These are phyloP conservation scores for Cladosporium cucumerinum DNA, from an alignment of 2,329 filamentous ascomycete species.

Conservation along the genomic window DNA sequence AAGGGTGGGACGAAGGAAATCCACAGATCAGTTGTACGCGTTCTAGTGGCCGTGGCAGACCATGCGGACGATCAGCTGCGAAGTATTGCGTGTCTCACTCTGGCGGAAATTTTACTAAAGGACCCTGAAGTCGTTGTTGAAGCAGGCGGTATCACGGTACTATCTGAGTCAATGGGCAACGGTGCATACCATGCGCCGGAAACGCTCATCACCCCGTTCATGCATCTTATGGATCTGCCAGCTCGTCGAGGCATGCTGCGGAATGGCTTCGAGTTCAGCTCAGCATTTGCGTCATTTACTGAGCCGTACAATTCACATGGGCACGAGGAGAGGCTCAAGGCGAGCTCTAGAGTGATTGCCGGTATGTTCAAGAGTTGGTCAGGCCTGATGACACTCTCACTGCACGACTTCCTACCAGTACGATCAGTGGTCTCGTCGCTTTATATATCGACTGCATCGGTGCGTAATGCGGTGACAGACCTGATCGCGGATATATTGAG, in stretches of 20 bases:
- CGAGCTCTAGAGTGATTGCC: constrained; percentile 90
- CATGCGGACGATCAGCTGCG: constrained; percentile 80
- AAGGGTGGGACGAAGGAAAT: constrained; percentile 88
- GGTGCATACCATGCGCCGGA: constrained; percentile 91
- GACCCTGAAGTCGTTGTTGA: constrained; percentile 78
- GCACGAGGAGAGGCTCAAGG: constrained; percentile 67
- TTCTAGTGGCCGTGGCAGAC: constrained; percentile 86
- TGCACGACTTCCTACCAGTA: constrained; percentile 82
- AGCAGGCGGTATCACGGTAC: constrained; percentile 76
- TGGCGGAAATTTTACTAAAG: constrained; percentile 85
- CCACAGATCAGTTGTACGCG: constrained; percentile 80
- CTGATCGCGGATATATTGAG: constrained; percentile 78
- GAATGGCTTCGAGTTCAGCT: constrained; percentile 84
- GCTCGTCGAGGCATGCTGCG: constrained; percentile 76
- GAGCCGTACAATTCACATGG: constrained; percentile 62
- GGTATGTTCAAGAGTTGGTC: constrained; percentile 90
- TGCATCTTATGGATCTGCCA: constrained; percentile 85
- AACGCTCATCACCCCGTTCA: constrained; percentile 79
- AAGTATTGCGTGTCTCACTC: constrained; percentile 86
- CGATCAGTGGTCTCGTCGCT: constrained; percentile 71
- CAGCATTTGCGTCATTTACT: constrained; percentile 84
- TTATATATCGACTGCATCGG: constrained; percentile 54
- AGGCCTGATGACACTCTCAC: constrained; percentile 80
- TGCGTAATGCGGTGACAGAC: constrained; percentile 78
- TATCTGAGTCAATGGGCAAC: constrained; percentile 90